Evolutionary conservation across 331 rosid genomes (phyloP), one percentile per base, ranked within the genome.

Genomic region (Stylosanthes scabra): DNA sequence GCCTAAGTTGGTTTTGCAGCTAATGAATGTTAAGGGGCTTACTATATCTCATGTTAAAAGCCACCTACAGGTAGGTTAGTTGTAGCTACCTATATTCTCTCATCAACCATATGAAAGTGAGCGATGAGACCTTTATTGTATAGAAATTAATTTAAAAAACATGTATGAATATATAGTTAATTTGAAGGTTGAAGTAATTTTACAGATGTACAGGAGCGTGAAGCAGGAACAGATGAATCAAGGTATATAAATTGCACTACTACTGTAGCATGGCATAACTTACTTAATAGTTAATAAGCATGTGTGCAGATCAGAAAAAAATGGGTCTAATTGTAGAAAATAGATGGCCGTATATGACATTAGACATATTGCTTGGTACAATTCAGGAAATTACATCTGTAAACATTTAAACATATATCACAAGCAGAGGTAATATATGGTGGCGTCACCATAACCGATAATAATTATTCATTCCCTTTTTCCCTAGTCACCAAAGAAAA

Each of bases 121-220:
- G n/a, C n/a, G n/a, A n/a, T n/a, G n/a, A n/a, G n/a, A n/a, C n/a
- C n/a, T n/a, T n/a, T n/a, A n/a, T n/a, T n/a, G n/a, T n/a, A n/a
- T n/a, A n/a, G n/a, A n/a, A n/a, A n/a, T n/a, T n/a, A n/a, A n/a
- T n/a, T n/a, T n/a, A n/a, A n/a, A n/a, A n/a, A n/a, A n/a, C 37
- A 31, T 31, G 37, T 4, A 31, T 31, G 0, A 31, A 31, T 20
- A 20, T 20, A 20, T 54, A 11, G 1, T 31, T 3, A 16, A 15
- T 40, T 61, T 61, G 49, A 63, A 49, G 70, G 63, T 39, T 59
- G 14, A 66, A 63, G 40, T 49, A 67, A 2, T 1, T 57, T 20
- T 50, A 66, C 97, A 94, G 99, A 89, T 94, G 97, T 94, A 85
- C 82, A 89, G 97, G 83, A 84, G 90, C 85, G 76, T 86, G 86